Percentiles rank a stretch among this genome's conserved stretches.
phyloP scores from a whole-genome alignment of 345 rosid genomes.

The Hevea brasiliensis region DNA sequence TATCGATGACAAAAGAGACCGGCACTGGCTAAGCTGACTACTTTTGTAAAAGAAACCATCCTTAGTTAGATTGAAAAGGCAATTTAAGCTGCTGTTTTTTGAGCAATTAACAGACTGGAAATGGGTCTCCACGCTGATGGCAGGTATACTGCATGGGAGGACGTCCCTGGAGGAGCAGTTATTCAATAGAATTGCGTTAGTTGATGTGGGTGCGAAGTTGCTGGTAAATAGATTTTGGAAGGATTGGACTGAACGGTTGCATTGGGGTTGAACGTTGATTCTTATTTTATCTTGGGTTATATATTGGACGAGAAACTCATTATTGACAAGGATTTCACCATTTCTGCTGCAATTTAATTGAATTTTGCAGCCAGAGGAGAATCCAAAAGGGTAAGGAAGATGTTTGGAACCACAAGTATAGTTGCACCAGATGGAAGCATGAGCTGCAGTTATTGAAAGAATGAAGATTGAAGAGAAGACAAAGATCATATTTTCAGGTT shows the following conservation, averaged over 20 bases:
- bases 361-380: slow-evolving; percentile 50
- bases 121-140: slow-evolving; percentile 26
- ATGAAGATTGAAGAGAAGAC: slow-evolving; percentile 11
- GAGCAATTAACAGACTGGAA: slow-evolving; percentile 29
- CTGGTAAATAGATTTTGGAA: slow-evolving; percentile 38
- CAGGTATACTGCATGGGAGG: slow-evolving; percentile 37
- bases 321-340: slow-evolving; percentile 24
- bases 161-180: slow-evolving; percentile 28
- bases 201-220: slow-evolving; percentile 42
- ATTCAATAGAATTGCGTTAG: slow-evolving; percentile 45
- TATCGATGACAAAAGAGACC: slow-evolving; percentile 52
- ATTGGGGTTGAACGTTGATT: slow-evolving; percentile 40
- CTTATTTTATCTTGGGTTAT: slow-evolving; percentile 25
- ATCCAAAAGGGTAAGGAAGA: slow-evolving; percentile 62
- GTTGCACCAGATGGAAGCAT: slow-evolving; percentile 30
- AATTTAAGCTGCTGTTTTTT: slow-evolving; percentile 26
- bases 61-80: slow-evolving; percentile 19
- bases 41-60: slow-evolving; percentile 19
- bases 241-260: slow-evolving; percentile 45
- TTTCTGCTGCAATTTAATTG: slow-evolving; percentile 43
- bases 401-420: slow-evolving; percentile 34
- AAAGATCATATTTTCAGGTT: slow-evolving; percentile 3
- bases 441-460: neutral
- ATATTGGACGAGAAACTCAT: slow-evolving; percentile 26
- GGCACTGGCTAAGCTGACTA: slow-evolving; percentile 29